Base-by-base conservation (phyloP, 1,284 basidiomycete species). In the Tylopilus sp. region DNA sequence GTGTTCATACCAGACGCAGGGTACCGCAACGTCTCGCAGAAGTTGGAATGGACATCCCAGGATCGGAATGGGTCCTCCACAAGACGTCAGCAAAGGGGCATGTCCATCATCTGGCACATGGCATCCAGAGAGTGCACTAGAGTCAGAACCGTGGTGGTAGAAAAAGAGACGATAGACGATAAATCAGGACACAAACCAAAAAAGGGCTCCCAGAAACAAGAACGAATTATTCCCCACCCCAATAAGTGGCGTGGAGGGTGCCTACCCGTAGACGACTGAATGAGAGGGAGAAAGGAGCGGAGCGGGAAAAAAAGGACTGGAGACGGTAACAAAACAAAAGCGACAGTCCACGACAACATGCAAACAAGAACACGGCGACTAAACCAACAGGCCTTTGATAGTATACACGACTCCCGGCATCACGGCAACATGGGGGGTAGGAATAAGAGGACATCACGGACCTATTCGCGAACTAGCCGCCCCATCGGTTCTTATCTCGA, bases 11-110 rank as follows among this genome's bases (percentile, higher is more conserved):
- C 46, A 29, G 44, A 46, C 44, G n/a, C 11, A 30, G 38, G 30
- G 30, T 5, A 13, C 15, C 23, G 35, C 6, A 46, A 81, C 74
- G 44, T 77, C 66, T 34, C 65, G 52, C 18, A 67, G 37, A 61
- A 41, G 44, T 36, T 29, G 40, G 31, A 2, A 33, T 2, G 19
- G 11, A 30, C 40, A 31, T 21, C 37, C 31, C 38, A 36, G 10
- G 28, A 12, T 6, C 15, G 30, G 30, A 15, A 15, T 15, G 4
- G 31, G 33, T 6, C 33, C 48, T 54, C 59, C 56, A 42, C 46
- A 45, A 23, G 50, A 44, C 42, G 21, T 3, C 48, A 6, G 38
- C 31, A 34, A 40, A 29, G 46, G 43, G 52, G 43, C 11, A 37
- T 4, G 31, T 35, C 13, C 33, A 34, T 10, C 33, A n/a, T 2